Base-by-base conservation (phyloP, 306 rosid species). In the Pachyrhizus erosus region DNA sequence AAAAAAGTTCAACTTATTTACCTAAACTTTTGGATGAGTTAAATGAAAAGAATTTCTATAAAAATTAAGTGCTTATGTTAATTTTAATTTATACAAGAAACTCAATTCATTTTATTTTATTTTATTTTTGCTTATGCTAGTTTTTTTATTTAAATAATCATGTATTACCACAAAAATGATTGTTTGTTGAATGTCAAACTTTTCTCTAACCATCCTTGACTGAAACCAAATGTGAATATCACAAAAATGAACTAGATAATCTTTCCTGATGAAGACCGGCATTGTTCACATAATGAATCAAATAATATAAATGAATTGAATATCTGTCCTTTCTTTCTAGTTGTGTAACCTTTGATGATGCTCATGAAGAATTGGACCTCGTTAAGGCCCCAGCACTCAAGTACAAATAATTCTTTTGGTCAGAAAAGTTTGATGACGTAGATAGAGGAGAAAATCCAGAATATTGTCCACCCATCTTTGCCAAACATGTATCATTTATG, bases 381-480 rank as follows among this genome's bases (percentile, higher is more conserved):
- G 74, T 83, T 37, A 89, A 46, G 66, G 67, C 84, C 66, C 60
- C 45, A 34, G 62, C 49, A 54, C 89, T 84, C 67, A 90, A 81
- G 84, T 89, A 91, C 86, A 93, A 60, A 70, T 43, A 82, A 84
- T 51, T 21, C 62, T 80, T 37, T 3, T 79, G 29, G 9, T 21
- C 77, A 46, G 82, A 73, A 70, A 82, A 77, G 49, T 43, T 45
- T 23, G 87, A 82, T 33, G 88, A 42, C 9, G 88, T 70, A 71
- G 70, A 76, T 45, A 79, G 23, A 0, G 89, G 85, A 88, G 84
- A 73, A 90, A 89, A 88, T 55, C 93, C 97, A 68, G 87, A 51
- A 34, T 87, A 93, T 13, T 61, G 55, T 23, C 90, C 82, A 73
- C 85, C 85, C 1, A 80, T 78, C 88, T 79, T 93, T 34, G 87